A percentile compares a stretch with the other conserved stretches of the same genome.
Evolutionary conservation across 495 filamentous ascomycete species (phyloP).

Genomic region (Chaetomidium leptoderma): DNA sequence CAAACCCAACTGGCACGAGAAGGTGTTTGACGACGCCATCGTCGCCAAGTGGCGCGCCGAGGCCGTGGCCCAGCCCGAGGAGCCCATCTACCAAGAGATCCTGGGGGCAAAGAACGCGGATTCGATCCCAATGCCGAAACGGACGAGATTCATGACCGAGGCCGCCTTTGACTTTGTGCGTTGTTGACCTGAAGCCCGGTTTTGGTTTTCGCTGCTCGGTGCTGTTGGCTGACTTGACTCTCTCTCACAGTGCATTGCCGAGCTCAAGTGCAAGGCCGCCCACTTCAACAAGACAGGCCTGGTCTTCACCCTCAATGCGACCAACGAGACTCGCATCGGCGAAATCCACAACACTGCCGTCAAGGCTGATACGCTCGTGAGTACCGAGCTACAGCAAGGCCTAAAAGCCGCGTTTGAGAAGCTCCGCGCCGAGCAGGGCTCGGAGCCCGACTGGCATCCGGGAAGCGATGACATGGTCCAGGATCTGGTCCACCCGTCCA

Average conservation of each 20-base stretch:
- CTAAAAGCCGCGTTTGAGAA: conserved; percentile 25
- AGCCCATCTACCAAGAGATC: conserved; percentile 29
- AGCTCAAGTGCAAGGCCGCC: conserved; percentile 46
- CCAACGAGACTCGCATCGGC: background rate
- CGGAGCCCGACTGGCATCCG: conserved; percentile 56
- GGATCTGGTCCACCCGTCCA: conserved; percentile 58
- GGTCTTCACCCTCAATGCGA: conserved; percentile 32
- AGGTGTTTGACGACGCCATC: conserved; percentile 51
- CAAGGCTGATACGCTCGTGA: conserved; percentile 33
- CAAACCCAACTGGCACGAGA: conserved; percentile 51
- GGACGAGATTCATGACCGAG: conserved; percentile 22
- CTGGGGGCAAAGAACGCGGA: conserved; percentile 17
- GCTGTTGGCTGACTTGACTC: background rate
- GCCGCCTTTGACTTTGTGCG: conserved; percentile 46
- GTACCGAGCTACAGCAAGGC: conserved; percentile 12
- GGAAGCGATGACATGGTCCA: conserved; percentile 52
- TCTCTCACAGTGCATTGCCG: conserved; percentile 40
- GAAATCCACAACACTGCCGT: conserved; percentile 13
- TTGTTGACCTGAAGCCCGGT: background rate
- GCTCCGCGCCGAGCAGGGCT: conserved; percentile 42
- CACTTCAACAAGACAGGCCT: conserved; percentile 35
- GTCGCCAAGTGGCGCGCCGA: conserved; percentile 39
- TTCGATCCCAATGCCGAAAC: background rate
- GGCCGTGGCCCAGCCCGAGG: conserved; percentile 27
- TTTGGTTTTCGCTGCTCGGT: background rate